Evolutionary conservation across 2,329 filamentous ascomycete genomes (phyloP), one percentile per base, ranked within the genome.

Genomic region (Plenodomus biglobosus): DNA sequence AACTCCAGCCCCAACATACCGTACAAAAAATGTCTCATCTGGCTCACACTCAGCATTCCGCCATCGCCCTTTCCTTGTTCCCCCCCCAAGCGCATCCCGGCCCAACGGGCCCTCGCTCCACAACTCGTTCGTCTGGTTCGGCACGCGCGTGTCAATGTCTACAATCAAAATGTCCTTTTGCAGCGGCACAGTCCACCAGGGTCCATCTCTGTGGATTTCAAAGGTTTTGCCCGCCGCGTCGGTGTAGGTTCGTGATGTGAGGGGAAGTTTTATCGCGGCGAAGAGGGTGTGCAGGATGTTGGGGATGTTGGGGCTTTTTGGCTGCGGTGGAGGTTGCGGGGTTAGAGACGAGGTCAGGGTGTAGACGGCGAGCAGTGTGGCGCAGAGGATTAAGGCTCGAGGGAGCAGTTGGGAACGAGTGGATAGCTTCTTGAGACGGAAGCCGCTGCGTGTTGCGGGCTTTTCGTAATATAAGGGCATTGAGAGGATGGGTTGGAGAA

Each of bases 11-110:
- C n/a, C 10, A 24, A 24, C 22, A 24, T 34, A 57, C 56, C 64
- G 32, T 73, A 75, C 7, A 75, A 56, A 49, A 68, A 75, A 42
- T 76, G 73, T 42, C 73, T 73, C 44, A 74, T 58, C 47, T 71
- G 61, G 1, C 68, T 65, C 2, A 71, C 70, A 59, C 74, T 73
- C 58, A 74, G 51, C 53, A 67, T 53, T 16, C 54, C 55, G 13
- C 53, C 57, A 15, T 56, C 51, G 57, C 69, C 57, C 22, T 24
- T 24, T 24, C 22, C 10, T 5, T 24, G 22, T 10, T 3, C 45
- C 17, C 4, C 42, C 36, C 10, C 49, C 58, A 36, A 64, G 59
- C 18, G 42, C 43, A 11, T 56, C 54, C 55, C 65, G 66, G 24
- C 64, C 49, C 47, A 70, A 49, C 18, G 49, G 56, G 8, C 47